A percentile compares a stretch with the other conserved stretches of the same genome.
Evolutionary conservation across 2,329 filamentous ascomycete genomes (phyloP).

Genomic region (Harringtonia aguacate): DNA sequence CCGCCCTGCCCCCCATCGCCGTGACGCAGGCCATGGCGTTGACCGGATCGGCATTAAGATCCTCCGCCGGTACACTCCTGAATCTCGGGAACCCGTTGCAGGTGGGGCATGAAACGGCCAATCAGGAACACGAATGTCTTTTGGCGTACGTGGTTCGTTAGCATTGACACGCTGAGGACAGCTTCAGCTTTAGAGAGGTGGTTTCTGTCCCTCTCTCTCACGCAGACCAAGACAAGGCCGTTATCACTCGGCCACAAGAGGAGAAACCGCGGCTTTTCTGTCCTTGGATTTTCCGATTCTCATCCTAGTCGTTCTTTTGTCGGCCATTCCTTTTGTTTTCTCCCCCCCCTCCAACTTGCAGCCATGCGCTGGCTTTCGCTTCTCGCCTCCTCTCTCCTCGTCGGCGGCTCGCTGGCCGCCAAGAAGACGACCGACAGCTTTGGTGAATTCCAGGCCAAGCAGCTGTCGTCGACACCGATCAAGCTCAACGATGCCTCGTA

Average conservation of each 20-base stretch:
- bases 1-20: too few species aligned
- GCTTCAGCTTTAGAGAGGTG: conserved; percentile 1
- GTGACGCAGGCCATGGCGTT: not conserved
- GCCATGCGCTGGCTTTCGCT: conserved; percentile 60
- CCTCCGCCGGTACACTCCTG: conserved; percentile 3
- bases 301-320: not conserved
- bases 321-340: not conserved
- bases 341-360: conserved; percentile 9
- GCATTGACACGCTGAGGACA: not conserved
- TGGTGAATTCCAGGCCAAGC: conserved; percentile 57
- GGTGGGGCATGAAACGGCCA: conserved; percentile 1
- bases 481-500: conserved; percentile 72
- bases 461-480: conserved; percentile 54
- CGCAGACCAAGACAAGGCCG: not conserved
- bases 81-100: not conserved
- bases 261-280: not conserved
- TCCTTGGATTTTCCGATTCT: not conserved
- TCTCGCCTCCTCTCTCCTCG: conserved; percentile 53
- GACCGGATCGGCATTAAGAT: conserved; percentile 7
- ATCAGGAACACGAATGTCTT: conserved; percentile 5
- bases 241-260: too few species aligned
- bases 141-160: conserved; percentile 12
- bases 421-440: conserved; percentile 57
- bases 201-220: not conserved
- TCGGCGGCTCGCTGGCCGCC: conserved; percentile 47